Conservation (phyloP, 805 yeast species). For the Cyberlindnera euphorbiiphila region DNA sequence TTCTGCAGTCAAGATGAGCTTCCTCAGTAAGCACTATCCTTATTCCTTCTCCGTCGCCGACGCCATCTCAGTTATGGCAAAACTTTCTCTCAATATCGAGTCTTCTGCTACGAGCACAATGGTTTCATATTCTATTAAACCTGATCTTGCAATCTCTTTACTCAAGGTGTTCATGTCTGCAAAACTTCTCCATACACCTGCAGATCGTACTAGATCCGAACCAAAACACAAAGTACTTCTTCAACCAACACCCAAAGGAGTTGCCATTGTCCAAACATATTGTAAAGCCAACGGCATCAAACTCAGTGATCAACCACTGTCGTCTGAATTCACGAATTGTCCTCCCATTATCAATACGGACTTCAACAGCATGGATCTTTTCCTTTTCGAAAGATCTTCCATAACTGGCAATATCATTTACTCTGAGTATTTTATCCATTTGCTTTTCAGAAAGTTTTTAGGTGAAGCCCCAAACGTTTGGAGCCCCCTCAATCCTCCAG, state of each 20-base stretch:
- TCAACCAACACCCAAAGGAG: slow-evolving; percentile 93
- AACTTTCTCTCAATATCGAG: slow-evolving; percentile 45
- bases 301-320: neutral
- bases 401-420: slow-evolving; percentile 54
- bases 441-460: slow-evolving; percentile 58
- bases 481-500: slow-evolving; percentile 53
- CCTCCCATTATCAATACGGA: slow-evolving; percentile 44
- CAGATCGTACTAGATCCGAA: slow-evolving; percentile 57
- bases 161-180: slow-evolving; percentile 53
- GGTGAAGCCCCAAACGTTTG: slow-evolving; percentile 71
- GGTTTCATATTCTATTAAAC: slow-evolving; percentile 50
- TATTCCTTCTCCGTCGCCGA: slow-evolving; percentile 49
- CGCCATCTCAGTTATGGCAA: slow-evolving; percentile 50
- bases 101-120: slow-evolving; percentile 48
- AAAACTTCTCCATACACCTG: slow-evolving; percentile 68
- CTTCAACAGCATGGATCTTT: slow-evolving; percentile 69
- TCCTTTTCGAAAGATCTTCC: slow-evolving; percentile 61
- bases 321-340: slow-evolving; percentile 30
- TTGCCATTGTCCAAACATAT: slow-evolving; percentile 61
- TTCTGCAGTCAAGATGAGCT: slow-evolving; percentile 25
- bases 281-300: slow-evolving; percentile 53
- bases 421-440: slow-evolving; percentile 59
- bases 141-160: slow-evolving; percentile 44
- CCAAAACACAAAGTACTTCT: slow-evolving; percentile 42
- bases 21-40: slow-evolving; percentile 37